These are phyloP conservation scores for Angophora floribunda DNA, from an alignment of 345 rosid genomes.

Conservation along the genomic window DNA sequence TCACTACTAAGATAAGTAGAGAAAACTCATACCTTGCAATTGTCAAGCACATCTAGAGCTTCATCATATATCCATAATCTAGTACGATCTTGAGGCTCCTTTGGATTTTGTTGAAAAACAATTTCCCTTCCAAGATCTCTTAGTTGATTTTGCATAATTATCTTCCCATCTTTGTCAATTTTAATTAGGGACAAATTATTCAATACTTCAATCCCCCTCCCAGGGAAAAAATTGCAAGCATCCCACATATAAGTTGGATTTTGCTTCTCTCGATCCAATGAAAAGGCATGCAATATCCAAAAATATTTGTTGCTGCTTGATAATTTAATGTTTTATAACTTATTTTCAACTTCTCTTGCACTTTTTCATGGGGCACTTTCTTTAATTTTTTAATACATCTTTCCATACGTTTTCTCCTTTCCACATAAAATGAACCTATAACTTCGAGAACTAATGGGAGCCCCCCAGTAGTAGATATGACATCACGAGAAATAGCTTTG, in stretches of 20 bases:
- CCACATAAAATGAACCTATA: not conserved
- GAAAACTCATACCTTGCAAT: not conserved
- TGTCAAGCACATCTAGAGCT: not conserved
- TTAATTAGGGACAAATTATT: not conserved
- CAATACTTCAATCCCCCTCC: not conserved
- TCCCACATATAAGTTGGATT: not conserved
- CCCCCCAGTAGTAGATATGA: not conserved
- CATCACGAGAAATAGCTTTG: not conserved
- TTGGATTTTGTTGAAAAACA: not conserved
- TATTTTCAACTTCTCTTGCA: not conserved
- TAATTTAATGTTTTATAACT: not conserved
- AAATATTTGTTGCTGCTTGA: not conserved
- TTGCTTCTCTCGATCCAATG: not conserved
- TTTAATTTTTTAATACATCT: not conserved
- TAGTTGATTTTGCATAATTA: not conserved
- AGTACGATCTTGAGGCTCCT: not conserved
- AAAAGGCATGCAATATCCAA: not conserved
- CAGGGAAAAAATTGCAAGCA: not conserved
- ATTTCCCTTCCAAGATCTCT: not conserved
- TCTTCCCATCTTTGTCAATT: rapidly evolving
- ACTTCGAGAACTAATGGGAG: not conserved
- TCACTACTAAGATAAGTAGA: not conserved
- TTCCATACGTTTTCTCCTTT: not conserved
- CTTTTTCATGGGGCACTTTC: not conserved
- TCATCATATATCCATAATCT: not conserved